Evolutionary conservation across 768 basidiomycete species (phyloP), one percentile per base, ranked within the genome.

Genomic region (Mycena sanguinolenta): DNA sequence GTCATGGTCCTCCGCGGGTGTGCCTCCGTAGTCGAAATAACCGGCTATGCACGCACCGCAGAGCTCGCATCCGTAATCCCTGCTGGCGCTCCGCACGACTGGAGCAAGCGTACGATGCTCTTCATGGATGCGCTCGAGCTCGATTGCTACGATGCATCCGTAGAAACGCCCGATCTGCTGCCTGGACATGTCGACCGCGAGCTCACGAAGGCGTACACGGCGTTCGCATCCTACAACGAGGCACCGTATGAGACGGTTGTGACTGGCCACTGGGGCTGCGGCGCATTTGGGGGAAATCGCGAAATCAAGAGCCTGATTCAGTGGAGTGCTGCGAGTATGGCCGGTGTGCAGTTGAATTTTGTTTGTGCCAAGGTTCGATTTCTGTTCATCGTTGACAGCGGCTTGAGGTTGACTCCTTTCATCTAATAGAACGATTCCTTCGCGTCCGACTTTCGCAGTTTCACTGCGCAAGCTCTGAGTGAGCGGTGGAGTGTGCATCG

Each of bases 191-290:
- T 73, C 7, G 67, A 73, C 21, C 63, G 72, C 28, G 67, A 73
- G 60, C 53, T 73, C 34, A 61, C 54, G 0, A 73, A 73, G 60
- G 72, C 72, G 4, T 70, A 66, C 44, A 68, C 63, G 4, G 71
- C 67, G 23, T 72, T 72, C 44, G 54, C 63, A 8, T 64, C 67
- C 14, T 60, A 55, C 25, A 57, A 44, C 4, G 49, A 10, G 9
- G 27, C 55, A 8, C 66, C 66, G 19, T 72, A 72, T 50, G 58
- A 55, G 10, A 58, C 60, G 28, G 49, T 72, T 23, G 63, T 72
- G 17, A 72, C 73, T 8, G 73, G 71, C 0, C 70, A 74, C 58
- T 74, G 73, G 73, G 73, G 73, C 30, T 74, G 73, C 63, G 38
- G 73, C 27, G 70, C 73, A 1, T 74, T 74, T 34, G 73, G 70